Percentiles rank a stretch among this genome's conserved stretches.
phyloP scores from a whole-genome alignment of 2,329 filamentous ascomycete species.

The Drechslera avenae region DNA sequence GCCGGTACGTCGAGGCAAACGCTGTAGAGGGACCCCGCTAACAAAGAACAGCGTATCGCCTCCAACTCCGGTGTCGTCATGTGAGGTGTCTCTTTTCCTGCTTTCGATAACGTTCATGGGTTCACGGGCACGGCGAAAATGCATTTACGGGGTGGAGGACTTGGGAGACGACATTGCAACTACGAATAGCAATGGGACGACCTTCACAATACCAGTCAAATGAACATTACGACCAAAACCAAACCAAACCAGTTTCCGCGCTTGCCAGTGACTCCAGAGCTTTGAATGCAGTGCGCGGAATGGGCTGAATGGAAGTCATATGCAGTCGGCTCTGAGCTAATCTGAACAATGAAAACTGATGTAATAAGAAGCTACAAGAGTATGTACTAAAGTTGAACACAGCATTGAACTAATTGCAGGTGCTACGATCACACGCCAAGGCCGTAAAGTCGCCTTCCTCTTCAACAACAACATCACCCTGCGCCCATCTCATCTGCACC shows the following conservation, averaged over 20 bases:
- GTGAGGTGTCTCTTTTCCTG: conserved; percentile 65
- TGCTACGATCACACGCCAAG: conserved; percentile 32
- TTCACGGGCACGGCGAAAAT: conserved; percentile 49
- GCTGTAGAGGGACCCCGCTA: conserved; percentile 27
- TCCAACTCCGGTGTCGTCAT: conserved; percentile 99
- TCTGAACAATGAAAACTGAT: neutral
- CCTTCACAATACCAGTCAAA: conserved; percentile 44
- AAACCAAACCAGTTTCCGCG: neutral
- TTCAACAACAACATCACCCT: conserved; percentile 24
- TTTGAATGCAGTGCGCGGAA: neutral
- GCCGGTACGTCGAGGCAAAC: conserved; percentile 70
- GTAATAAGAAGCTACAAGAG: neutral
- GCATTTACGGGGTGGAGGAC: conserved; percentile 47
- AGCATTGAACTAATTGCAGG: conserved; percentile 15
- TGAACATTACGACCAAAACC: conserved; percentile 39
- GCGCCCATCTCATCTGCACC: conserved; percentile 39
- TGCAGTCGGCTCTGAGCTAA: neutral
- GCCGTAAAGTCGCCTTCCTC: conserved; percentile 27
- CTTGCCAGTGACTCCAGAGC: too few relatives aligned
- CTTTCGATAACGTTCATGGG: conserved; percentile 48
- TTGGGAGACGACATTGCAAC: conserved; percentile 43
- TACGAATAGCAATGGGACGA: conserved; percentile 43
- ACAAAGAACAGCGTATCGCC: conserved; percentile 81
- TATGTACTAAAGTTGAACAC: conserved; percentile 4
- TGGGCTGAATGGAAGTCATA: too few relatives aligned